Evolutionary conservation across 179 eudicot species (phyloP), one percentile per base, ranked within the genome.

Genomic region (Vitellaria paradoxa): DNA sequence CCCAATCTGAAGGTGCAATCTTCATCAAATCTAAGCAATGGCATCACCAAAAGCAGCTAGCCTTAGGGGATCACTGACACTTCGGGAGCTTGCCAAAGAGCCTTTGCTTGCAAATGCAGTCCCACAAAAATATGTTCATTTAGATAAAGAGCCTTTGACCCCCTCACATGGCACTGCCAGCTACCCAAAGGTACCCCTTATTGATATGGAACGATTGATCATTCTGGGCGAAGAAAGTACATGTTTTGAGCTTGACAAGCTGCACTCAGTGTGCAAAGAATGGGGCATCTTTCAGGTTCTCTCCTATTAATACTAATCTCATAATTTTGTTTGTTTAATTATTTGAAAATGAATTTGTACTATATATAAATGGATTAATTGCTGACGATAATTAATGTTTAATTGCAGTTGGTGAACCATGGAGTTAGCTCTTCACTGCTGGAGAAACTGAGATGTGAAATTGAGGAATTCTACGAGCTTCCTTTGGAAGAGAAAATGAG

Each of bases 231-330:
- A 42, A 49, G 55, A 65, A 69, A 57, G 2, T 8, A 12, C 45
- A 8, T 49, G 40, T 15, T 65, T 26, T 21, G 65, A 76, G 45
- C 47, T 76, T 0, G 65, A 45, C 46, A 76, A 45, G 65, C 18
- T 81, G 24, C 77, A 66, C 56, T 64, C 77, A 1, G 30, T 42
- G 7, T 78, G 77, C 79, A 72, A 78, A 75, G 82, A 79, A 9
- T 82, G 85, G 85, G 85, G 82, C 18, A 42, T 82, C 17, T 82
- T 82, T 65, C 79, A 78, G 74, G 82, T 82, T 59, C 15, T 14
- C 20, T 8, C 24, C 50, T 24, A 62, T 20, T 67, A 56, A 2
- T 2, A 30, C 37, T 30, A 30, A 30, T 1, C 37, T 30, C 37
- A 30, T 72, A 21, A 3, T 9, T 9, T 20, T 6, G 7, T 47